phyloP scores from a whole-genome alignment of 768 basidiomycete genomes.

The Pisolithus albus region DNA sequence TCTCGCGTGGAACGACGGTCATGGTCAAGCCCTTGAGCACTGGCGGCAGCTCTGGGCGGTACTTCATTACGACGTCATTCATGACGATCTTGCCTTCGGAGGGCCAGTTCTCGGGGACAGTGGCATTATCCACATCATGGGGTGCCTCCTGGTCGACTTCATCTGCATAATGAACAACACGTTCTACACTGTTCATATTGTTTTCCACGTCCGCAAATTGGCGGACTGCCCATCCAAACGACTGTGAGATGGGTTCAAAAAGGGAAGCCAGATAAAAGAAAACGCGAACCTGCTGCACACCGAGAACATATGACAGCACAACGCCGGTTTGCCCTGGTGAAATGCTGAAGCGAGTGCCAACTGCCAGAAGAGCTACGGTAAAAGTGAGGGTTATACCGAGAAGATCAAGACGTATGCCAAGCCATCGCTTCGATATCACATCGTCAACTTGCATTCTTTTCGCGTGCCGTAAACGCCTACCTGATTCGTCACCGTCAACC shows the following conservation, averaged over 20 bases:
- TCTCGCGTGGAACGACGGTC: conserved; percentile 68
- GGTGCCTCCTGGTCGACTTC: conserved; percentile 79
- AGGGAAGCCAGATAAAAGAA: conserved; percentile 1
- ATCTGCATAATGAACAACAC: conserved; percentile 74
- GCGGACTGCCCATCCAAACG: conserved; percentile 69
- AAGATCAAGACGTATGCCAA: conserved; percentile 85
- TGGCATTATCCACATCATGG: conserved; percentile 53
- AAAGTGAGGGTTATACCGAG: conserved; percentile 69
- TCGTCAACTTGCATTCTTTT: not conserved
- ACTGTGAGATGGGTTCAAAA: conserved; percentile 25
- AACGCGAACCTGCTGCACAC: conserved; percentile 58
- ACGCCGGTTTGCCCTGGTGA: conserved; percentile 76
- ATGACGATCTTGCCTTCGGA: conserved; percentile 65
- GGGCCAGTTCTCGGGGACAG: conserved; percentile 68
- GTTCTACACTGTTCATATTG: conserved; percentile 88
- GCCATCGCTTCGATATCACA: conserved; percentile 56
- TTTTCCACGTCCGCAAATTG: conserved; percentile 86
- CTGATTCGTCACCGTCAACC: conserved; percentile 81
- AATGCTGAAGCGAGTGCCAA: conserved; percentile 65
- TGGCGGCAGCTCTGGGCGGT: conserved; percentile 81
- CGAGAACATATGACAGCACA: conserved; percentile 72
- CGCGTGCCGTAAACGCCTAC: conserved; percentile 21
- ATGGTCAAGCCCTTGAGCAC: conserved; percentile 82
- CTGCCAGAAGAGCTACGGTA: conserved; percentile 70
- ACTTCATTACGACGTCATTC: conserved; percentile 68